These are phyloP conservation scores for Lasiosphaeriaceae sp. DNA, from an alignment of 495 filamentous ascomycete genomes.

Conservation along the genomic window DNA sequence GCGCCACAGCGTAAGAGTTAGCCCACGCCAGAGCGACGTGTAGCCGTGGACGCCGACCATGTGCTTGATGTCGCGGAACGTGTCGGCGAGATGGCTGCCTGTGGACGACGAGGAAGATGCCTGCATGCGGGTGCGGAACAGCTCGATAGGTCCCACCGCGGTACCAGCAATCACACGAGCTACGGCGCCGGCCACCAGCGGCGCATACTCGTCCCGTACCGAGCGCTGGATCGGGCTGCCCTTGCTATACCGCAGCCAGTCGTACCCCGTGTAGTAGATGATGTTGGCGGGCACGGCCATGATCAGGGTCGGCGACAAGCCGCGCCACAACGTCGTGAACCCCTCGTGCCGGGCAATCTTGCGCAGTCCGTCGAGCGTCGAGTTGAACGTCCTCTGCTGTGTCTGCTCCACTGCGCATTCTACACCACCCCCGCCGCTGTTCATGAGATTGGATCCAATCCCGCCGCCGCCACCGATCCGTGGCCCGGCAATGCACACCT, in stretches of 20 bases:
- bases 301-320: slow-evolving; percentile 82
- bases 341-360: slow-evolving; percentile 98
- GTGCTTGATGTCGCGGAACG: slow-evolving; percentile 65
- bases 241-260: slow-evolving; percentile 75
- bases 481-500: slow-evolving; percentile 66
- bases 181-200: slow-evolving; percentile 71
- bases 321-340: slow-evolving; percentile 81
- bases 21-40: slow-evolving; percentile 82
- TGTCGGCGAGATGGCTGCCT: slow-evolving; percentile 59
- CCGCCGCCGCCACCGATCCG: slow-evolving; percentile 27
- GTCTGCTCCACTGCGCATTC: slow-evolving; percentile 87
- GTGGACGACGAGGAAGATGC: slow-evolving; percentile 59
- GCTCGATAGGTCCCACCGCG: slow-evolving; percentile 85
- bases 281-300: slow-evolving; percentile 97
- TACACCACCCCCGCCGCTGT: slow-evolving; percentile 23
- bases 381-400: slow-evolving; percentile 77
- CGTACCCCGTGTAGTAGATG: slow-evolving; percentile 99
- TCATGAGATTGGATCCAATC: slow-evolving; percentile 18
- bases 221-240: slow-evolving; percentile 61
- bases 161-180: slow-evolving; percentile 79
- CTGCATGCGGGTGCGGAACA: slow-evolving; percentile 91
- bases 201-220: slow-evolving; percentile 65
- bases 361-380: slow-evolving; percentile 84
- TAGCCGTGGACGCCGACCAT: slow-evolving; percentile 79
- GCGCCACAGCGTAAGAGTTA: slow-evolving; percentile 90